Base-by-base conservation (phyloP, 2,329 filamentous ascomycete species). In the Mycosphaerella arachidis region DNA sequence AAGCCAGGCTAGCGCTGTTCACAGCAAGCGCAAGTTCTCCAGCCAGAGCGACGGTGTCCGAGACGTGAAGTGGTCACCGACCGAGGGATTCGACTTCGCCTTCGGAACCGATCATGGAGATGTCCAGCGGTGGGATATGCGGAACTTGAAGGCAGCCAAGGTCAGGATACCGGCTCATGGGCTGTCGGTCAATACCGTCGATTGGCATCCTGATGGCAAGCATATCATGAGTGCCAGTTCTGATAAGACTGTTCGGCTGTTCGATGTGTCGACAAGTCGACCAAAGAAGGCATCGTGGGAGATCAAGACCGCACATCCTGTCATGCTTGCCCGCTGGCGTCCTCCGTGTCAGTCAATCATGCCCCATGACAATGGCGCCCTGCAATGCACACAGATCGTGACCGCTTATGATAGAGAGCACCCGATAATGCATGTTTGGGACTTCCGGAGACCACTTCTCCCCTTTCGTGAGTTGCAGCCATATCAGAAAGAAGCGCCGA, bases 201-300 rank as follows among this genome's bases (percentile, higher is more conserved):
- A 88, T 70, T 88, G 85, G 84, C 85, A 88, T 68, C 85, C 85
- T 1, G 84, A 87, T 66, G 85, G 85, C 6, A 86, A 82, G 67
- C 84, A 87, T 70, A 75, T 88, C 9, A 79, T 84, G 56, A 87
- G 84, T 65, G 84, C 83, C n/a, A 80, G 85, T 55, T 78, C 81
- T 24, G 85, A 88, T 70, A 83, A 82, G 60, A 82, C 82, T 31
- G 80, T 87, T 63, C 84, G 84, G 69, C 80, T 87, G 30, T 88
- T 85, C 84, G 84, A 87, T 70, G 83, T 87, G 58, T 83, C 82
- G 4, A 74, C 77, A 1, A 80, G 80, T 57, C 78, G 83, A 63
- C 79, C 82, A 61, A 82, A 84, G 69, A 87, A 86, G 71, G 78
- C 84, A 50, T 76, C 77, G 3, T 84, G 82, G 66, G 78, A 84